phyloP scores from a whole-genome alignment of 495 filamentous ascomycete genomes.

The Glarea lozoyensis region DNA sequence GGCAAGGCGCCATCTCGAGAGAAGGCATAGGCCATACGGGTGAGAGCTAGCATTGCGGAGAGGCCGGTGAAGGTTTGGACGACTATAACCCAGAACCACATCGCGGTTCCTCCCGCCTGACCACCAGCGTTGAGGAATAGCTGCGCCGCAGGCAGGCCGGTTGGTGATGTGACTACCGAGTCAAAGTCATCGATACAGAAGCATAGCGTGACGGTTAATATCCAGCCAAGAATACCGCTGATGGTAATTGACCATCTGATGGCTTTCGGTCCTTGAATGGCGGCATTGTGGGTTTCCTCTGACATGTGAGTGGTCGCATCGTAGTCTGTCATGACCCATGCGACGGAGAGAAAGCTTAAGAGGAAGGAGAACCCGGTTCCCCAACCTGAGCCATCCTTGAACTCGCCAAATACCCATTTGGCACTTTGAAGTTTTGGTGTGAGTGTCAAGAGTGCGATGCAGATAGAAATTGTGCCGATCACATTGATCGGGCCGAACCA shows the following conservation, averaged over 20 bases:
- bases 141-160: conserved; percentile 60
- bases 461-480: conserved; percentile 49
- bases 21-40: conserved; percentile 67
- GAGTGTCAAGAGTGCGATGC: conserved; percentile 49
- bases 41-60: conserved; percentile 62
- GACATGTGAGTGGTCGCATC: conserved; percentile 71
- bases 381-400: conserved; percentile 27
- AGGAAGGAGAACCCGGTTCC: conserved; percentile 14
- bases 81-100: conserved; percentile 63
- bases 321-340: conserved; percentile 73
- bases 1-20: conserved; percentile 61
- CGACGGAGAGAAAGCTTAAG: conserved; percentile 53
- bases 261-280: conserved; percentile 54
- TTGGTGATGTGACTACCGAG: conserved; percentile 48
- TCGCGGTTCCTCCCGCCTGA: conserved; percentile 46
- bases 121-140: conserved; percentile 65
- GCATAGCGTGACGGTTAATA: conserved; percentile 58
- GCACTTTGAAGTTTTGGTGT: conserved; percentile 57
- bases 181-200: conserved; percentile 63
- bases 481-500: conserved; percentile 72
- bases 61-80: conserved; percentile 67
- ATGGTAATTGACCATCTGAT: conserved; percentile 56
- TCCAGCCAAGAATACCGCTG: conserved; percentile 55
- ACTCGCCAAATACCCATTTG: conserved; percentile 56
- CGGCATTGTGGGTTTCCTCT: conserved; percentile 65